These are phyloP conservation scores for Capsicum baccatum DNA, from an alignment of 257 asterid genomes.

Conservation along the genomic window DNA sequence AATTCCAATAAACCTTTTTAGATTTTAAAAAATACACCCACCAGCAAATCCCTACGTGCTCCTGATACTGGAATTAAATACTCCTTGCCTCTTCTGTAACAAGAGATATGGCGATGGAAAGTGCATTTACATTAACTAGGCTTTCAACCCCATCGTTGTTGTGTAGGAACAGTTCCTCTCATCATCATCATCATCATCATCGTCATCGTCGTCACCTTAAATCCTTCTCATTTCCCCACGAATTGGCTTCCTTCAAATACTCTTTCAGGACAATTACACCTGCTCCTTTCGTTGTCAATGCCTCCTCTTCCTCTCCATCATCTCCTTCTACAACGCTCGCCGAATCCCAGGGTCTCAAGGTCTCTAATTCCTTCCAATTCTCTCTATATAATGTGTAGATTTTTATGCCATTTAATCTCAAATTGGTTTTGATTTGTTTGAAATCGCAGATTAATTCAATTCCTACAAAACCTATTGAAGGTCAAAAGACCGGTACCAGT, in stretches of 20 bases:
- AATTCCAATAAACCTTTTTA: neutral
- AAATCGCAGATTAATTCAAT: constrained; percentile 61
- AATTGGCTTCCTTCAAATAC: constrained; percentile 37
- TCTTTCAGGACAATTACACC: constrained; percentile 39
- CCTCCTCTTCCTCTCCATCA: constrained; percentile 43
- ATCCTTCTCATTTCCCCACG: constrained; percentile 30
- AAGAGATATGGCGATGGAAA: constrained; percentile 2
- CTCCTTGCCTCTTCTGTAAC: no score
- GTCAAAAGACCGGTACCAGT: constrained; percentile 97
- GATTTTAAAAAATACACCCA: neutral
- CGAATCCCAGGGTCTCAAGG: constrained; percentile 70
- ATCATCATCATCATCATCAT: neutral
- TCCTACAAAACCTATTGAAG: constrained; percentile 84
- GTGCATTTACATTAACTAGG: neutral
- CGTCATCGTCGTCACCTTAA: neutral
- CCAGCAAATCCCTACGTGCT: no score
- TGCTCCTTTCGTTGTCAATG: constrained; percentile 33
- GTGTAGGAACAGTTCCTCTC: neutral
- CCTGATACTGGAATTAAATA: no score
- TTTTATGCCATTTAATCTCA: no score
- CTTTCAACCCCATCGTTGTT: neutral
- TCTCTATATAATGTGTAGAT: neutral
- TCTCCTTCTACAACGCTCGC: constrained; percentile 61
- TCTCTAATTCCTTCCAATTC: neutral
- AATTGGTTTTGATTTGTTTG: neutral